Evolutionary conservation across 768 basidiomycete species (phyloP).

Genomic region (Suillus subluteus): DNA sequence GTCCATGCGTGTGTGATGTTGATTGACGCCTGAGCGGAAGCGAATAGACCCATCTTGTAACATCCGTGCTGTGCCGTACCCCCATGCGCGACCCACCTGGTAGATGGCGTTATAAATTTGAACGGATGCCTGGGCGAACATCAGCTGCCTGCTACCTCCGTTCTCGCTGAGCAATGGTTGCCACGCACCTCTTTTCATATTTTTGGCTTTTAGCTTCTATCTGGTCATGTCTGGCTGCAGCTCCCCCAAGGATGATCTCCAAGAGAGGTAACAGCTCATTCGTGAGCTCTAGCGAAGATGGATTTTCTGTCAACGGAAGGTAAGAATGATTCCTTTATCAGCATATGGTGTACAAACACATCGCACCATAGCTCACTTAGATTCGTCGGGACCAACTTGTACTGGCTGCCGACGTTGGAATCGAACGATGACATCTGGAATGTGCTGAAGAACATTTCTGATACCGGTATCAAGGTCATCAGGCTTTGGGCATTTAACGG

Average conservation of each 20-base stretch:
- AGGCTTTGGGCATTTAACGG: slow-evolving; percentile 47
- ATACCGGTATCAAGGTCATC: slow-evolving; percentile 51
- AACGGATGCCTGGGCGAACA: not conserved
- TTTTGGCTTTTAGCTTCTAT: not conserved
- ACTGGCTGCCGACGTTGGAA: slow-evolving; percentile 56
- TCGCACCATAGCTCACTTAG: slow-evolving; percentile 25
- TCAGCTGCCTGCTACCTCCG: not conserved
- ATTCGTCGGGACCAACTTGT: slow-evolving; percentile 51
- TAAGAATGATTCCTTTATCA: slow-evolving; percentile 16
- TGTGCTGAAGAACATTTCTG: slow-evolving; percentile 54
- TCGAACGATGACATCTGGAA: slow-evolving; percentile 50
- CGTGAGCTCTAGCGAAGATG: slow-evolving; percentile 45
- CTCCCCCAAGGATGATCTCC: slow-evolving; percentile 35
- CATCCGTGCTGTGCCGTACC: not conserved
- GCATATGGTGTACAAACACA: not conserved
- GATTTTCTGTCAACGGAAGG: slow-evolving; percentile 62
- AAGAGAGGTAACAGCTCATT: slow-evolving; percentile 44
- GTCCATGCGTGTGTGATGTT: not conserved
- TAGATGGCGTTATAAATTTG: not conserved
- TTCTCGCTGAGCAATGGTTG: not conserved
- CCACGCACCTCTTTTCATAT: not conserved
- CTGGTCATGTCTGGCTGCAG: slow-evolving; percentile 21
- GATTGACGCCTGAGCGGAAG: slow-evolving; percentile 1
- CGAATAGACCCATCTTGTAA: not conserved
- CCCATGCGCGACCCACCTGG: not conserved